phyloP scores from a whole-genome alignment of 2,329 filamentous ascomycete genomes.

The Arthroderma sp. region DNA sequence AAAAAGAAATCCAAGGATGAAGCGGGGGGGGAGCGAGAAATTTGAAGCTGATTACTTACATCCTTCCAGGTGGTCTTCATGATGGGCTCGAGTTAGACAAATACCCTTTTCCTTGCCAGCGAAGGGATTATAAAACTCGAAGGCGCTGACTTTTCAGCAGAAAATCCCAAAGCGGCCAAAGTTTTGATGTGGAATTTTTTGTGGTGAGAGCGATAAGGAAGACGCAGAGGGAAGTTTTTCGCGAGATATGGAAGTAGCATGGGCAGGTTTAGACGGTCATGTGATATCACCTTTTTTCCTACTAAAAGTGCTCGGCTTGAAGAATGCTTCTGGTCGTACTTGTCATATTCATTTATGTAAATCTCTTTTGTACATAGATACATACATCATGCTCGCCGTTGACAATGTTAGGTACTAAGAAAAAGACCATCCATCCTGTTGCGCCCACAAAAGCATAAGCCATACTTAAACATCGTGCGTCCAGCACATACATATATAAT shows the following conservation, averaged over 20 bases:
- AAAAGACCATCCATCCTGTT: too few relatives aligned
- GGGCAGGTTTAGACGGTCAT: slow-evolving; percentile 7
- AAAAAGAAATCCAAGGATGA: slow-evolving; percentile 23
- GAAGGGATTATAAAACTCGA: not conserved
- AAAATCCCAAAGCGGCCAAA: not conserved
- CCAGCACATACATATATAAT: too few relatives aligned
- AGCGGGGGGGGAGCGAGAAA: not conserved
- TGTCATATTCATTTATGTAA: too few relatives aligned
- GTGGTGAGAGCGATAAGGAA: slow-evolving; percentile 5
- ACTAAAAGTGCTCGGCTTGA: too few relatives aligned
- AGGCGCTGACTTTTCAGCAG: not conserved
- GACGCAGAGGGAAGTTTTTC: slow-evolving; percentile 13
- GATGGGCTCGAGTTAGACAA: slow-evolving; percentile 14
- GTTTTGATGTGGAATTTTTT: not conserved
- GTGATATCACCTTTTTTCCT: not conserved
- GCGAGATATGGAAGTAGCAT: slow-evolving; percentile 8
- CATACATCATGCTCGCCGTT: too few relatives aligned
- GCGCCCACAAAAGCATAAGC: not conserved
- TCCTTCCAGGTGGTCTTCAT: slow-evolving; percentile 52
- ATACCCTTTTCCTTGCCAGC: not conserved
- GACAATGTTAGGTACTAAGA: too few relatives aligned
- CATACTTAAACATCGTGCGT: not conserved
- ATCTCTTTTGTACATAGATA: too few relatives aligned
- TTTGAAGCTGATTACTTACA: slow-evolving; percentile 18
- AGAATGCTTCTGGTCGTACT: too few relatives aligned